Evolutionary conservation across 257 asterid species (phyloP), one percentile per base, ranked within the genome.

Genomic region (Lavandula angustifolia): DNA sequence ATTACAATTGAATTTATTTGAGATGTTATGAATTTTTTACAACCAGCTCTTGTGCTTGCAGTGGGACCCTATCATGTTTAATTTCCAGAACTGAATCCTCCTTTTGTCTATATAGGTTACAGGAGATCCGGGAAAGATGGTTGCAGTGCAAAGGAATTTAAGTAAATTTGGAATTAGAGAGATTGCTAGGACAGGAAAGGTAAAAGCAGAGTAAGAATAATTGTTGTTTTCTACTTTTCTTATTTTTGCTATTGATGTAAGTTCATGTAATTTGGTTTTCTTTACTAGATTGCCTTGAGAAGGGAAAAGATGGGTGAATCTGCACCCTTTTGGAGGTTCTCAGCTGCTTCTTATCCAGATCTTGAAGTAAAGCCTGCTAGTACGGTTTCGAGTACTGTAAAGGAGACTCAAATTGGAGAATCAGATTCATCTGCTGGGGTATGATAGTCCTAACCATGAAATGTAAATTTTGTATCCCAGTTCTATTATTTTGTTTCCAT

Each of bases 61-160:
- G 22, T 22, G 54, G 40, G 57, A 49, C 14, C 44, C 12, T 54
- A n/a, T 42, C 60, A 40, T 56, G 42, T 38, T 43, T 50, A 43
- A 47, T 72, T 53, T 47, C 46, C 51, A 43, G 58, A 13, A 32
- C 44, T 56, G 54, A 60, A 49, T 54, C 55, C 10, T 78, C 35
- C 48, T 4, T 12, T 27, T 65, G 32, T 72, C 41, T 53, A 41
- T 64, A 50, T 59, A 92, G 98, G 94, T 92, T 44, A 92, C 99
- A 55, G 99, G 99, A 70, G 99, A 92, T 83, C 99, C 99, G 42
- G 99, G 99, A 67, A 92, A 92, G 87, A 81, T 89, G 81, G 96
- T 87, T 74, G 97, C 97, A 11, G 88, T 84, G 50, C 87, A 85
- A 65, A 89, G 92, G 76, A 92, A 87, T 75, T 85, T 92, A 46